Evolutionary conservation across 768 basidiomycete species (phyloP).

Genomic region (Auricularia sp.): DNA sequence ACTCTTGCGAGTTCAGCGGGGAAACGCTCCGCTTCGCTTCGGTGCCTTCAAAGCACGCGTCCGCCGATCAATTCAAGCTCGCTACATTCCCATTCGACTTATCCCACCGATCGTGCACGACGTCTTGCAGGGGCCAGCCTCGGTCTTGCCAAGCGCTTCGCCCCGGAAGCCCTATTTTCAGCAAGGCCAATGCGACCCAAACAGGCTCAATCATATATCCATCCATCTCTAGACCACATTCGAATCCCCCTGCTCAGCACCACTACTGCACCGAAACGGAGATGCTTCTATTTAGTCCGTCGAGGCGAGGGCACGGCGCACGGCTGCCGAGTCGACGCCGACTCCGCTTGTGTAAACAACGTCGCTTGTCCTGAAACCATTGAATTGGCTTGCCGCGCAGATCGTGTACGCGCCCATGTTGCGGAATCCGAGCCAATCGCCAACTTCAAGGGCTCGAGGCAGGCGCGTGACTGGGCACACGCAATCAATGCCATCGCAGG

Average conservation of each 20-base stretch:
- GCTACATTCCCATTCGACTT: not conserved
- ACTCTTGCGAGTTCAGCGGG: not conserved
- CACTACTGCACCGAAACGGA: no score
- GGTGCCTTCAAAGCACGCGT: not conserved
- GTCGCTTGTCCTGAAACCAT: constrained; percentile 74
- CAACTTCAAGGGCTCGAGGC: constrained; percentile 66
- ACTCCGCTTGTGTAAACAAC: constrained; percentile 69
- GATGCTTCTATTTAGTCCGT: not conserved
- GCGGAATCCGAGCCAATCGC: constrained; percentile 97
- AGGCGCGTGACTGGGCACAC: constrained; percentile 57
- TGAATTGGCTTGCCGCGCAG: constrained; percentile 93
- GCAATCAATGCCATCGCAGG: constrained; percentile 95
- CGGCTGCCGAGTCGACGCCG: constrained; percentile 38
- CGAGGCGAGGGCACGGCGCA: constrained; percentile 37
- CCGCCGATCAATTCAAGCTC: not conserved
- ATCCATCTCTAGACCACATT: no score
- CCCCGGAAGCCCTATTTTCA: no score
- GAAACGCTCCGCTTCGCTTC: not conserved
- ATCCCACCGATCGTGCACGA: not conserved
- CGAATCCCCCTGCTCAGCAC: no score
- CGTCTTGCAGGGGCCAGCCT: not conserved
- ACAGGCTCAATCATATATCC: no score
- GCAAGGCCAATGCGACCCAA: no score
- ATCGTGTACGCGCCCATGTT: constrained; percentile 99
- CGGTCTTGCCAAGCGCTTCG: not conserved